Conservation (phyloP, 495 filamentous ascomycete species). For the Sporormia fimetaria region DNA sequence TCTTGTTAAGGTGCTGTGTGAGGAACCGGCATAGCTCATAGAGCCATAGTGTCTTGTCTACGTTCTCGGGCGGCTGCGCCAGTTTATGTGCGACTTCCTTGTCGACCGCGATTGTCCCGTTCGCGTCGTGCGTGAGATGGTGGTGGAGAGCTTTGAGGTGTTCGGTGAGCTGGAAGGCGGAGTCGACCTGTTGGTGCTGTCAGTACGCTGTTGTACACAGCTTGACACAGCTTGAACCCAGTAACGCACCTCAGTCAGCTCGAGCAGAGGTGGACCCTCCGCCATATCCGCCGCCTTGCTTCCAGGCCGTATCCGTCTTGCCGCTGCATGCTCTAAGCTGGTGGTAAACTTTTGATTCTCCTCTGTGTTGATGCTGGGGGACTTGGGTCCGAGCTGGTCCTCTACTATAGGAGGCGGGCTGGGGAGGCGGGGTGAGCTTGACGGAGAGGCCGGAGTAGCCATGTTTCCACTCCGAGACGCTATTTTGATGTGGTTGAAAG, state of each 20-base stretch:
- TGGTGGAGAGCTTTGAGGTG: slow-evolving; percentile 87
- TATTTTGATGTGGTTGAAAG: too few species aligned
- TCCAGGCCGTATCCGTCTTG: slow-evolving; percentile 80
- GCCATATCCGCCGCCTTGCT: slow-evolving; percentile 85
- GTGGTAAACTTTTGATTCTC: slow-evolving; percentile 33
- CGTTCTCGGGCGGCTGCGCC: slow-evolving; percentile 62
- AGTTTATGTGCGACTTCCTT: slow-evolving; percentile 60
- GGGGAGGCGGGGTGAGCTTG: slow-evolving; percentile 74
- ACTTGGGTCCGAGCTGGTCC: slow-evolving; percentile 78
- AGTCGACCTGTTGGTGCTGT: slow-evolving; percentile 48
- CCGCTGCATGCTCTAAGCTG: slow-evolving; percentile 50
- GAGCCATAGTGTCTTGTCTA: slow-evolving; percentile 83
- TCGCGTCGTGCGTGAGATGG: slow-evolving; percentile 53
- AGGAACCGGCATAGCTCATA: slow-evolving; percentile 96
- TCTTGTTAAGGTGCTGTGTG: slow-evolving; percentile 79
- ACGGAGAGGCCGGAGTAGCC: slow-evolving; percentile 50
- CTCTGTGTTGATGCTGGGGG: slow-evolving; percentile 53
- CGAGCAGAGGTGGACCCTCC: slow-evolving; percentile 76
- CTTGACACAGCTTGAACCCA: not conserved
- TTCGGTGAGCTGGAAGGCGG: slow-evolving; percentile 95
- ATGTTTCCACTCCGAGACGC: too few species aligned
- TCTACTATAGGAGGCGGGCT: slow-evolving; percentile 84
- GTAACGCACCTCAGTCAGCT: slow-evolving; percentile 60
- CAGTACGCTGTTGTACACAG: not conserved
- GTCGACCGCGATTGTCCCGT: slow-evolving; percentile 52